Evolutionary conservation across 2,329 filamentous ascomycete species (phyloP), one percentile per base, ranked within the genome.

Genomic region (Didymellaceae sp.): DNA sequence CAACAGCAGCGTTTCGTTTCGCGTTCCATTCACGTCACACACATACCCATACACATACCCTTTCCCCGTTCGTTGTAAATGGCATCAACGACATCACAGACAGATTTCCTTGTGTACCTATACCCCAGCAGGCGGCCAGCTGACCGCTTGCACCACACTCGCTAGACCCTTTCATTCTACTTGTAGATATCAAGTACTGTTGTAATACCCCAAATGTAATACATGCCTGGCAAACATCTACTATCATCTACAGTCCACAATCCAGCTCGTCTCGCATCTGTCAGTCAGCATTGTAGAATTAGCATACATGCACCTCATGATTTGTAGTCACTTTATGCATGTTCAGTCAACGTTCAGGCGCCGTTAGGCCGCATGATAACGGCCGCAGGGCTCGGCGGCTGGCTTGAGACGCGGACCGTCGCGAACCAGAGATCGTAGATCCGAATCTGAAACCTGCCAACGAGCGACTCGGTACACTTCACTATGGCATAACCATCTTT

Each of bases 141-240:
- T 37, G 37, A 42, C 18, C 32, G 35, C 42, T 33, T 46, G 48
- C 37, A 38, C n/a, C 42, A 52, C 48, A 46, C 43, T 52, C 48
- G 48, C 48, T 52, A 52, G 48, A 51, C 41, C 26, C 35, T 43
- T 46, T 42, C 26, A 28, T 52, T 52, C 48, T 42, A 52, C 48
- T 52, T 52, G 37, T 52, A 52, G 48, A 52, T 32, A 33, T 46
- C 48, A 52, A 52, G 48, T 46, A 43, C 48, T 33, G 6, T 52
- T 46, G 32, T 52, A 52, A 52, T 52, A 52, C 42, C 41, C 48
- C 41, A 10, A 51, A 51, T 51, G 18, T 45, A 51, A 45, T 51
- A 42, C 17, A 31, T 51, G 41, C 42, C 48, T 51, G 31, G 48
- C 48, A 51, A 41, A 40, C n/a, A 28, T 9, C n/a, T 18, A 2